Evolutionary conservation across 2,329 filamentous ascomycete species (phyloP).

Genomic region (Beauveria sp.): DNA sequence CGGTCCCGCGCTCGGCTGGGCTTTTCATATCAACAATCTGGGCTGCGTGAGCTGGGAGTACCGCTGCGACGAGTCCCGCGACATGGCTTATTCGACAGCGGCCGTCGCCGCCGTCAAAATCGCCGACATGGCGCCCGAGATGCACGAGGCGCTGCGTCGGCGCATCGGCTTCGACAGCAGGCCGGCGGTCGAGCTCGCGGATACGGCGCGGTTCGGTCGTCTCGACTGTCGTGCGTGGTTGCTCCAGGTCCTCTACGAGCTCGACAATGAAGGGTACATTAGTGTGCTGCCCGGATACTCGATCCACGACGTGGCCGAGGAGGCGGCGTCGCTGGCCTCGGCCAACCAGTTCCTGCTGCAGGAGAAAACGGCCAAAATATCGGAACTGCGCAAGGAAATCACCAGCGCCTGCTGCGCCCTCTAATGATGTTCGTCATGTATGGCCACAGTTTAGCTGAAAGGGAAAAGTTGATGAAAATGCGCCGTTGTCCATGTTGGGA

Average conservation of each 20-base stretch:
- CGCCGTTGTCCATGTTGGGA: background rate
- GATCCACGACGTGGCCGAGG: slow-evolving; percentile 3
- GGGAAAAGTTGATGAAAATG: background rate
- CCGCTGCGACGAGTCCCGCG: background rate
- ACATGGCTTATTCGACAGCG: background rate
- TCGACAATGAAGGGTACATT: slow-evolving; percentile 15
- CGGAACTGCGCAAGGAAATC: background rate
- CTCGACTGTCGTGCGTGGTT: slow-evolving; percentile 12
- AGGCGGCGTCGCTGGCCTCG: background rate
- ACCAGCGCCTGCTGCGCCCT: background rate
- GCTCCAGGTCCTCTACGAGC: slow-evolving; percentile 12
- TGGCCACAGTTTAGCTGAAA: background rate
- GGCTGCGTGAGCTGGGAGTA: background rate
- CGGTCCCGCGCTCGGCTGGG: background rate
- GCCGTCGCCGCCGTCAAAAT: slow-evolving; percentile 6
- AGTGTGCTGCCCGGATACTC: slow-evolving; percentile 6
- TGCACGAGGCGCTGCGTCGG: slow-evolving; percentile 2
- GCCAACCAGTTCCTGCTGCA: background rate
- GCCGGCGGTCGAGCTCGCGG: background rate
- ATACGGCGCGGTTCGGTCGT: slow-evolving; percentile 9
- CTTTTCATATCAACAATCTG: slow-evolving; percentile 5
- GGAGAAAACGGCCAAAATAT: background rate
- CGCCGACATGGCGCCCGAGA: slow-evolving; percentile 6
- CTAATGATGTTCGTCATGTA: background rate
- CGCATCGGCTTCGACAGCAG: background rate